phyloP scores from a whole-genome alignment of 2,329 filamentous ascomycete genomes.

The Aspergillus pseudoviridinutans region DNA sequence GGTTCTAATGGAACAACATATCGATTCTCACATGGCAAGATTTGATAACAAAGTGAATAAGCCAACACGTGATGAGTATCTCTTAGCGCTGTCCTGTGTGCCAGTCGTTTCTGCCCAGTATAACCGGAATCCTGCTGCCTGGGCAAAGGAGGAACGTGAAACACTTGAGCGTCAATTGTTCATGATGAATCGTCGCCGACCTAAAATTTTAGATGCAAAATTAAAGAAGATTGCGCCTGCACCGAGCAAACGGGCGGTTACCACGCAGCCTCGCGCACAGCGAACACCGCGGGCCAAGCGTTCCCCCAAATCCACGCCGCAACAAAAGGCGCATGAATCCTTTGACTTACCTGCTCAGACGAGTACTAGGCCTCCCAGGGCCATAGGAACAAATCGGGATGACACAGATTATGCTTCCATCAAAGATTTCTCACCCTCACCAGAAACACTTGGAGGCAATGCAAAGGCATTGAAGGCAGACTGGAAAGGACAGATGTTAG shows the following conservation, averaged over 20 bases:
- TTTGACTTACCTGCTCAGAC: conserved; percentile 34
- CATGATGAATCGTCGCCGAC: conserved; percentile 39
- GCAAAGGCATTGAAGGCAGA: conserved; percentile 74
- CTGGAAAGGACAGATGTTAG: conserved; percentile 77
- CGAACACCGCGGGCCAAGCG: conserved; percentile 34
- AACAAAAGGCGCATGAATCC: conserved; percentile 34
- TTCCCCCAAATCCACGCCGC: conserved; percentile 40
- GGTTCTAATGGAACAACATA: conserved; percentile 40
- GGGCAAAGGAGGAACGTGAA: conserved; percentile 40
- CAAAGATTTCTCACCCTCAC: conserved; percentile 68
- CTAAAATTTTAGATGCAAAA: conserved; percentile 24
- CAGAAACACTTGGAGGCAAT: conserved; percentile 61
- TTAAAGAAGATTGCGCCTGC: conserved; percentile 41
- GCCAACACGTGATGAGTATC: conserved; percentile 43
- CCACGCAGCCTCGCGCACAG: conserved; percentile 26
- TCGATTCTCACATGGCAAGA: conserved; percentile 39
- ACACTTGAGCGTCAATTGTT: conserved; percentile 39
- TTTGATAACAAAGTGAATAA: conserved; percentile 40
- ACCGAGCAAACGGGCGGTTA: conserved; percentile 27
- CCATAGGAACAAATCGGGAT: conserved; percentile 63
- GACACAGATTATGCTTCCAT: conserved; percentile 75
- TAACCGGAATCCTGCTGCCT: conserved; percentile 43
- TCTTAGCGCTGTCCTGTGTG: conserved; percentile 41
- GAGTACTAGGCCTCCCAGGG: conserved; percentile 41
- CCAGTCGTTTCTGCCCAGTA: conserved; percentile 40